Base-by-base conservation (phyloP, 2,329 filamentous ascomycete genomes). In the Neobulgaria alba region DNA sequence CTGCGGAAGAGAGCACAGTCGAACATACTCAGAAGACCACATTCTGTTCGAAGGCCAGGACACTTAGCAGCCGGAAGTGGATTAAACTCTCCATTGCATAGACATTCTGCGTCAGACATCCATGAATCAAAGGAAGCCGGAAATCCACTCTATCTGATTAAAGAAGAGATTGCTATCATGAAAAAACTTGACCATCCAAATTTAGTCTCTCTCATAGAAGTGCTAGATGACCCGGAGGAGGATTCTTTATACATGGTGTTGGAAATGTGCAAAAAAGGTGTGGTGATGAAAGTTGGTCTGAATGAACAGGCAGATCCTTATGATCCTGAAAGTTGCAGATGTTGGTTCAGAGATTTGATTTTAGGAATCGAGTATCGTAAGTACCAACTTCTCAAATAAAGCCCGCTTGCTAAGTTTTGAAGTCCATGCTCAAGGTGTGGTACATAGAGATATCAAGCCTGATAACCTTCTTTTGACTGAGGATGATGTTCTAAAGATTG, bases 161-260 rank as follows among this genome's bases (percentile, higher is more conserved):
- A 88, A 46, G 85, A 95, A 61, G 92, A 98, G 63, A 92, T 96
- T 55, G 92, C 92, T 43, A 93, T 96, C 59, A 96, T 98, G 89
- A 98, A 96, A 70, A 96, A 96, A 65, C 73, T 96, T 34, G 81
- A 95, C 57, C 92, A 98, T 58, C 82, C 80, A 19, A 98, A 96
- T 57, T 69, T 98, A n/a, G 90, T 96, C 10, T 80, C 84, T 33
- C 67, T 98, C 37, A 86, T 94, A 50, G 92, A 98, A 63, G 92
- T 98, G 3, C 69, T 98, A 38, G 92, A 96, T 60, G 92, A 96
- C 58, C 90, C 92, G 0, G 82, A 90, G 35, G 88, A 95, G 58
- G 92, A 98, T 62, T 95, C 89, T 3, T 67, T 98, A 10, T 98
- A 95, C 65, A 96, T 98, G 86, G 92, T 98, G 16, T 74, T 98